phyloP scores from a whole-genome alignment of 2,329 filamentous ascomycete species.

The Dactylella cylindrospora region DNA sequence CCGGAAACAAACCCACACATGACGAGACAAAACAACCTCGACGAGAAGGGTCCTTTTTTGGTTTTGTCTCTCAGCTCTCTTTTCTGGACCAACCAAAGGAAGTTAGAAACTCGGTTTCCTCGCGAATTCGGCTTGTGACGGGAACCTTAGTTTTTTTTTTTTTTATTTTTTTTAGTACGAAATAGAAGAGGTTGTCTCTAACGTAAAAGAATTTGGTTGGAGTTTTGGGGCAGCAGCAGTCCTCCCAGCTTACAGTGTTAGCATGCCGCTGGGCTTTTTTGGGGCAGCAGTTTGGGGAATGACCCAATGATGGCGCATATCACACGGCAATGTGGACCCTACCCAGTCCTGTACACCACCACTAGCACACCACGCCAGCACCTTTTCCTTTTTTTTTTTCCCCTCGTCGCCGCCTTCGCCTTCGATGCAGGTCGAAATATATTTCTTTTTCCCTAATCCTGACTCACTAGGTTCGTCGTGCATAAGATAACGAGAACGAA shows the following conservation, averaged over 20 bases:
- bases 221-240: too few relatives aligned
- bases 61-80: too few relatives aligned
- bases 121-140: conserved; percentile 35
- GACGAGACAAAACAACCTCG: conserved; percentile 12
- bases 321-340: conserved; percentile 20
- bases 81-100: conserved; percentile 35
- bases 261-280: too few relatives aligned
- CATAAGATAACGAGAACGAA: conserved; percentile 40
- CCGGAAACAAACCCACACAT: conserved; percentile 39
- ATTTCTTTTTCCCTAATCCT: too few relatives aligned
- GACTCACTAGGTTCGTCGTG: conserved; percentile 43
- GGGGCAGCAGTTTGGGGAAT: too few relatives aligned
- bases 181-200: too few relatives aligned
- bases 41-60: conserved; percentile 12
- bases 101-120: too few relatives aligned
- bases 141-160: too few relatives aligned
- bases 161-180: too few relatives aligned
- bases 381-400: conserved; percentile 11
- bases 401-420: conserved; percentile 12
- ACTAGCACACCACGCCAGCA: background rate
- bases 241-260: too few relatives aligned
- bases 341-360: background rate
- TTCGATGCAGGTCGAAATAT: too few relatives aligned
- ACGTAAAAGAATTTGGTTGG: too few relatives aligned
- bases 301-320: conserved; percentile 43